Evolutionary conservation across 2,329 filamentous ascomycete species (phyloP).

Genomic region (Escovopsis sp.): DNA sequence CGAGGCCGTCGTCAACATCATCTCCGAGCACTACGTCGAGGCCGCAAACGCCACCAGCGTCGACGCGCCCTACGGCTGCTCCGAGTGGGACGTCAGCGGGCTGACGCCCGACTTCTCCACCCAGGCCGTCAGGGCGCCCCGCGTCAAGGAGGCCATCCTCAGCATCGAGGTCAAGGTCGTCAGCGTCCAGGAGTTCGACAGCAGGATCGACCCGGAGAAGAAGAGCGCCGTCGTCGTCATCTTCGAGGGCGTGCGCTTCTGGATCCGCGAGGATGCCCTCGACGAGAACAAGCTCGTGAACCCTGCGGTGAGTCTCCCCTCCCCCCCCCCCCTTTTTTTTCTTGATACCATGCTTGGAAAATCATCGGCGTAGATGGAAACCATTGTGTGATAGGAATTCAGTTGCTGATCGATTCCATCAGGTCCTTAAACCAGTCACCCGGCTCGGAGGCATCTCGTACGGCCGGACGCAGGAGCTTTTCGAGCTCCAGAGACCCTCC

Average conservation of each 20-base stretch:
- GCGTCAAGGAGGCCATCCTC: conserved; percentile 74
- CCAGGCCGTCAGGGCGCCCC: conserved; percentile 49
- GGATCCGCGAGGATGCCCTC: conserved; percentile 78
- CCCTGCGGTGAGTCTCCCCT: conserved; percentile 37
- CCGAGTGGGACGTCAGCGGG: conserved; percentile 68
- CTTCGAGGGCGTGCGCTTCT: conserved; percentile 75
- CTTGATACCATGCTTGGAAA: no score
- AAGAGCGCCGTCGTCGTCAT: conserved; percentile 62
- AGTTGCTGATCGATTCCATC: background rate
- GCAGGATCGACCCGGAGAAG: conserved; percentile 51
- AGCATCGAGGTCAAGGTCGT: conserved; percentile 69
- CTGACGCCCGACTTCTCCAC: conserved; percentile 54
- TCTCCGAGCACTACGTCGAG: conserved; percentile 71
- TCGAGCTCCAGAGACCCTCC: conserved; percentile 55
- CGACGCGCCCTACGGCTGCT: conserved; percentile 61
- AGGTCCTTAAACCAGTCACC: conserved; percentile 60
- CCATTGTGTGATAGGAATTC: background rate
- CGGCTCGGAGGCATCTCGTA: conserved; percentile 82
- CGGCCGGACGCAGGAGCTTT: conserved; percentile 49
- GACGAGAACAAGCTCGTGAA: conserved; percentile 64
- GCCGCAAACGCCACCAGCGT: conserved; percentile 72
- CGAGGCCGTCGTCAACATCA: conserved; percentile 79
- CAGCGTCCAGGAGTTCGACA: conserved; percentile 64
- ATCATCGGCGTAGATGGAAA: background rate
- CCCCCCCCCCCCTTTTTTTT: no score